Base-by-base conservation (phyloP, 1,284 basidiomycete genomes). In the Butyriboletus appendiculatus region DNA sequence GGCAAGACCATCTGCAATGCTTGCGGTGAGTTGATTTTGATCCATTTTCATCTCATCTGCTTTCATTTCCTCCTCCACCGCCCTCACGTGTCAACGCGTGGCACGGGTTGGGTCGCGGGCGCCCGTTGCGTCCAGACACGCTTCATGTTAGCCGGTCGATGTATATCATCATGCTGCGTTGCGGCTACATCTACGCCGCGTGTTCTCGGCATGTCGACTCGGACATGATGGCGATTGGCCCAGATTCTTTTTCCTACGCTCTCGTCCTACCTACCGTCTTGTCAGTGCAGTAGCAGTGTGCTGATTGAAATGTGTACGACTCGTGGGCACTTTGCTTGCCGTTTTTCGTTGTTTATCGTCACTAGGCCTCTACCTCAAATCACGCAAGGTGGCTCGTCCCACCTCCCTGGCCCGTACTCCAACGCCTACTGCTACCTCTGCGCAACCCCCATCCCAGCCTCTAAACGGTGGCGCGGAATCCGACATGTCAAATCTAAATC, bases 1-100 rank as follows among this genome's bases (percentile, higher is more conserved):
- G 91, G 91, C 52, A 88, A 86, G 68, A 81, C 86, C 39, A 82
- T 92, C 64, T 94, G 91, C 75, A 94, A 93, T 70, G 88, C 90
- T 52, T 94, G 91, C 73, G 91, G 91, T 92, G 71, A 84, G 90
- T 78, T 49, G 59, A 57, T 62, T 58, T 28, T 60, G 56, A 62
- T 64, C 59, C 55, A 50, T 59, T 66, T 60, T 61, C 67, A 67
- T 71, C 64, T 62, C 63, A 65, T 63, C 60, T 53, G 57, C 59
- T 65, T 63, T 62, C 63, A 59, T 60, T 67, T 64, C 64, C 61
- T 60, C 59, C 48, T 53, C 59, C 62, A 55, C 57, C 60, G 49
- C 50, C 56, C 53, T 67, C 69, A 66, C 69, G 64, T 73, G 66
- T 65, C 61, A 52, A 51, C 55, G 55, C 61, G 46, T 69, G 63